phyloP scores from a whole-genome alignment of 352 stramenopile species.

The Phytophthora pinifolia region DNA sequence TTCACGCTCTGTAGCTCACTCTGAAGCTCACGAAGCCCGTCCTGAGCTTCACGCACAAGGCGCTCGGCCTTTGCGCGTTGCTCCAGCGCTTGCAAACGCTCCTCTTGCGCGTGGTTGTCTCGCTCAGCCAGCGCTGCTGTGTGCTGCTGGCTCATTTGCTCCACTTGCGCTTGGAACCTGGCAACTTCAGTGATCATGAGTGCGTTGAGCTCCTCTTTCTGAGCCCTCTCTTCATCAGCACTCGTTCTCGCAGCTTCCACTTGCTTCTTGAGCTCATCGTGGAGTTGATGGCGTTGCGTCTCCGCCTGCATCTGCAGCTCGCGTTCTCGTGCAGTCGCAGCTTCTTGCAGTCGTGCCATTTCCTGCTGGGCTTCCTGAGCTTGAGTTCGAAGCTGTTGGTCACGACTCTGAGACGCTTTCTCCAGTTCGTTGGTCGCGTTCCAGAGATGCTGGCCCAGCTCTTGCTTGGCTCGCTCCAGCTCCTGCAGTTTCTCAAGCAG shows the following conservation, averaged over 20 bases:
- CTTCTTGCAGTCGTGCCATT: constrained; percentile 18
- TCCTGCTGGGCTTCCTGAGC: constrained; percentile 35
- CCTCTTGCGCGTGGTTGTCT: constrained; percentile 21
- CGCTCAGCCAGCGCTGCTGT: constrained; percentile 16
- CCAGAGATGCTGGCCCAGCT: constrained; percentile 66
- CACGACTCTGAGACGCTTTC: constrained; percentile 21
- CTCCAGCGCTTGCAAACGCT: constrained; percentile 37
- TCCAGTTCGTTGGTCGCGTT: constrained; percentile 55
- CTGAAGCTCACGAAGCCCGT: constrained; percentile 39
- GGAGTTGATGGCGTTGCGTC: constrained; percentile 35
- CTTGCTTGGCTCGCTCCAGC: constrained; percentile 43
- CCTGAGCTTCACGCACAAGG: constrained; percentile 25
- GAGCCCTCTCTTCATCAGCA: constrained; percentile 42
- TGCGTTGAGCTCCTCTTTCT: constrained; percentile 74
- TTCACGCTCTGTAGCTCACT: constrained; percentile 32
- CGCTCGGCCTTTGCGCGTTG: constrained; percentile 28
- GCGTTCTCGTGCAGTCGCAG: constrained; percentile 31
- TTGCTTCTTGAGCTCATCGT: constrained; percentile 41
- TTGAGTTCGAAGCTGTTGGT: constrained; percentile 28
- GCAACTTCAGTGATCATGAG: constrained; percentile 53
- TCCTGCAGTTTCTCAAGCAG: constrained; percentile 17
- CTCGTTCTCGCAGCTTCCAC: constrained; percentile 34
- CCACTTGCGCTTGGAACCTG: constrained; percentile 40
- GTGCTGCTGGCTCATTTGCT: constrained; percentile 31
- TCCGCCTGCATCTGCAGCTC: constrained; percentile 50